These are phyloP conservation scores for Barnettozyma wickerhamii DNA, from an alignment of 805 yeast genomes.

Conservation along the genomic window DNA sequence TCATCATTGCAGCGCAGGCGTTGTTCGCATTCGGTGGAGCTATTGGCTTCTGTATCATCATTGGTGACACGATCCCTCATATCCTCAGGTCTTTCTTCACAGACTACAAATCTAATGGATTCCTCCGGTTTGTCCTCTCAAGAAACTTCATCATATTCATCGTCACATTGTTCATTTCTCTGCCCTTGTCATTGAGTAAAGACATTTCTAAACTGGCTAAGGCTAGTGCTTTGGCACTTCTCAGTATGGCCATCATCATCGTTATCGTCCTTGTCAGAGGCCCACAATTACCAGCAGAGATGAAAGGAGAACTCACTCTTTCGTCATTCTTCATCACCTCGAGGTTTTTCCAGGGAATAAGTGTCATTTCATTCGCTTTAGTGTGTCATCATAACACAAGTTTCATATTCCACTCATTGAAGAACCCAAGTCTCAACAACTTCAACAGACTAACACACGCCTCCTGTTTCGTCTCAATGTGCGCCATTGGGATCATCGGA, in stretches of 20 bases:
- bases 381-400: constrained; percentile 95
- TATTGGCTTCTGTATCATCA: constrained; percentile 89
- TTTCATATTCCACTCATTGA: constrained; percentile 80
- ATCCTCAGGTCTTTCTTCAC: constrained; percentile 69
- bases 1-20: constrained; percentile 73
- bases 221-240: constrained; percentile 79
- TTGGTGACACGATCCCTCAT: constrained; percentile 94
- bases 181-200: constrained; percentile 74
- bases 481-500: constrained; percentile 76
- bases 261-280: constrained; percentile 70
- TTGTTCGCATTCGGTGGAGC: constrained; percentile 93
- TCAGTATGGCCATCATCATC: constrained; percentile 81
- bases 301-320: constrained; percentile 44
- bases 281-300: constrained; percentile 47
- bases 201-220: constrained; percentile 84
- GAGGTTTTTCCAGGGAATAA: constrained; percentile 80
- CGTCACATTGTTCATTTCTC: constrained; percentile 69
- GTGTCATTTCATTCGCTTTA: constrained; percentile 92
- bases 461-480: constrained; percentile 76
- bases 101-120: constrained; percentile 24
- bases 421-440: constrained; percentile 68
- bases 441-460: constrained; percentile 78
- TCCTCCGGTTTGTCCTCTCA: constrained; percentile 52
- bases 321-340: constrained; percentile 50
- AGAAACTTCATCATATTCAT: constrained; percentile 69